phyloP scores from a whole-genome alignment of 768 basidiomycete species.

The Cystofilobasidium macerans region DNA sequence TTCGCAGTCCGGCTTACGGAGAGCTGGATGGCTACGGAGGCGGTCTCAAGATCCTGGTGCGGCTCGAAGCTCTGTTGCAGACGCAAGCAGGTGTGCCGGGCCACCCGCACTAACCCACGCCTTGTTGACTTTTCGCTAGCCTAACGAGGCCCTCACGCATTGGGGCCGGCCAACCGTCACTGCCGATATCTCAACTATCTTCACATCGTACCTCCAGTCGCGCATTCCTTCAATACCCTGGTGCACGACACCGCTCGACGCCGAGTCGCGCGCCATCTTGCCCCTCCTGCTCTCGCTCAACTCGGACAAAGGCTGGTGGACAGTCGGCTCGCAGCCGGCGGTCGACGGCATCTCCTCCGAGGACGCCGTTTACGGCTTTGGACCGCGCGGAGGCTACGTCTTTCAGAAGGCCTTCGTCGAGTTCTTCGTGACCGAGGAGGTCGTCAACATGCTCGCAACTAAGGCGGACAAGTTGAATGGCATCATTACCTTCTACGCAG shows the following conservation, averaged over 20 bases:
- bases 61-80: slow-evolving; percentile 8
- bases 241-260: slow-evolving; percentile 65
- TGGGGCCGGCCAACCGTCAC: slow-evolving; percentile 65
- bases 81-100: not conserved
- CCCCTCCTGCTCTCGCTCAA: slow-evolving; percentile 66
- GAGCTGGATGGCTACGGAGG: slow-evolving; percentile 40
- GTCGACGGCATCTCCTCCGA: slow-evolving; percentile 66
- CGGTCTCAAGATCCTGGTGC: slow-evolving; percentile 38
- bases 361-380: slow-evolving; percentile 81
- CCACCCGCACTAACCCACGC: not conserved
- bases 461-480: slow-evolving; percentile 34
- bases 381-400: slow-evolving; percentile 81
- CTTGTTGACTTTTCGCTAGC: slow-evolving; percentile 40
- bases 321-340: slow-evolving; percentile 90
- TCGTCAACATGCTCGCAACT: slow-evolving; percentile 43
- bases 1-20: slow-evolving; percentile 39
- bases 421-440: slow-evolving; percentile 57
- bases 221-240: slow-evolving; percentile 72
- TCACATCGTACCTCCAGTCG: slow-evolving; percentile 63
- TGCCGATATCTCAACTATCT: slow-evolving; percentile 64
- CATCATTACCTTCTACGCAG: slow-evolving; percentile 75
- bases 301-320: slow-evolving; percentile 69
- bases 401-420: slow-evolving; percentile 98
- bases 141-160: slow-evolving; percentile 50
- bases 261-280: slow-evolving; percentile 72